These are phyloP conservation scores for Athelia psychrophila DNA, from an alignment of 1,284 basidiomycete genomes.

Conservation along the genomic window DNA sequence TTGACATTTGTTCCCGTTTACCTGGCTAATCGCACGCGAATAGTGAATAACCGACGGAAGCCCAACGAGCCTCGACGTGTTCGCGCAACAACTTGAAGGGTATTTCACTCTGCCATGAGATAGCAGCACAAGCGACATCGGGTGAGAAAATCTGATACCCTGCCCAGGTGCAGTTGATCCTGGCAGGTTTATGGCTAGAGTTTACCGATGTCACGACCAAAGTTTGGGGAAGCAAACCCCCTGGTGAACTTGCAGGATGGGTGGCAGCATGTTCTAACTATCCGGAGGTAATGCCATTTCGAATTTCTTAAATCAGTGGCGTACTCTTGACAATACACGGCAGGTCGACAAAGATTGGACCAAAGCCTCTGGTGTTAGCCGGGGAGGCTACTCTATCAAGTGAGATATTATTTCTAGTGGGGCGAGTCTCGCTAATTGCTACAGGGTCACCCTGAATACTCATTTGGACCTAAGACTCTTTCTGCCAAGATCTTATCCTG, in stretches of 20 bases:
- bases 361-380: constrained; percentile 82
- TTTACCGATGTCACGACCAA: constrained; percentile 77
- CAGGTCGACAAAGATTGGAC: constrained; percentile 80
- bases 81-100: constrained; percentile 79
- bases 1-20: no score
- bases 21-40: neutral
- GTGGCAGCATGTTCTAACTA: constrained; percentile 71
- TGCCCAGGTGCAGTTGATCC: neutral
- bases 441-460: no score
- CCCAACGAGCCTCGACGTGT: constrained; percentile 82
- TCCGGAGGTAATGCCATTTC: constrained; percentile 75
- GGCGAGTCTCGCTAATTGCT: no score
- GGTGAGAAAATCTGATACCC: constrained; percentile 59
- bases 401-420: no score
- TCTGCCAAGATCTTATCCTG: no score
- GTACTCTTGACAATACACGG: constrained; percentile 3
- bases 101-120: constrained; percentile 86
- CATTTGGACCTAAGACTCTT: no score
- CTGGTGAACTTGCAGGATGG: constrained; percentile 79
- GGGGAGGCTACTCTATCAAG: constrained; percentile 86
- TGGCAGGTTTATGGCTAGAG: constrained; percentile 38
- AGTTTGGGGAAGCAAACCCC: constrained; percentile 86
- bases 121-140: constrained; percentile 86
- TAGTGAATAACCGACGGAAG: constrained; percentile 91
- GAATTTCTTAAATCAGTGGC: no score